Base-by-base conservation (phyloP, 78 protist species). In the Monosiga brevicollis region DNA sequence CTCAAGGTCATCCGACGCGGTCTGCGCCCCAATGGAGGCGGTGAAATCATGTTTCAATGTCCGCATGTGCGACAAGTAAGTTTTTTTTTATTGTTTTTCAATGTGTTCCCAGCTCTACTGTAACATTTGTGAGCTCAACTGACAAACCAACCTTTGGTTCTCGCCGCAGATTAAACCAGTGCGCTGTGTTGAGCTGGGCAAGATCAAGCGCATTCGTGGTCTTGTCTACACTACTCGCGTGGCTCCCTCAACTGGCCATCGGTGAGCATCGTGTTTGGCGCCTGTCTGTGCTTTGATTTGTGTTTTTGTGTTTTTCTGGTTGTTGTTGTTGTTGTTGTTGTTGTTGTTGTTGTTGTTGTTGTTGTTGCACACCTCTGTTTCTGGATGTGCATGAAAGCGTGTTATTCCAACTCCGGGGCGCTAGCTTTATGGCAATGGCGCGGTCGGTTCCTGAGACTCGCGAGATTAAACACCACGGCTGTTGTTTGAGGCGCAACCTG, bases 11-110 rank as follows among this genome's bases (percentile, higher is more conserved):
- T 0, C 1, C 88, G 87, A 76, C 82, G 98, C 2, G 99, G 98
- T 9, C 91, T 93, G 0, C 96, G 92, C 11, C 97, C 98, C 1
- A 39, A n/a, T 2, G 99, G 98, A 0, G 98, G 96, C 22, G 98
- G 98, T 34, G 91, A 87, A 42, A 95, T 96, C n/a, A 0, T 54
- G 34, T 83, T 97, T 54, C 83, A 42, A 1, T 87, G 94, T 73
- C 96, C 97, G 1, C 37, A 42, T 2, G 95, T 91, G 42, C 36
- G 80, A 43, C 25, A 40, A n/a, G n/a, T n/a, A n/a, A n/a, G n/a
- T n/a, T n/a, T n/a, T n/a, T n/a, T n/a, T n/a, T n/a, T n/a, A n/a
- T n/a, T n/a, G n/a, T n/a, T n/a, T n/a, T n/a, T n/a, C n/a, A n/a
- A n/a, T n/a, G n/a, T n/a, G n/a, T n/a, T n/a, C n/a, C n/a, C n/a